Evolutionary conservation across 2,329 filamentous ascomycete species (phyloP).

Genomic region (Ceratocystis huliohia): DNA sequence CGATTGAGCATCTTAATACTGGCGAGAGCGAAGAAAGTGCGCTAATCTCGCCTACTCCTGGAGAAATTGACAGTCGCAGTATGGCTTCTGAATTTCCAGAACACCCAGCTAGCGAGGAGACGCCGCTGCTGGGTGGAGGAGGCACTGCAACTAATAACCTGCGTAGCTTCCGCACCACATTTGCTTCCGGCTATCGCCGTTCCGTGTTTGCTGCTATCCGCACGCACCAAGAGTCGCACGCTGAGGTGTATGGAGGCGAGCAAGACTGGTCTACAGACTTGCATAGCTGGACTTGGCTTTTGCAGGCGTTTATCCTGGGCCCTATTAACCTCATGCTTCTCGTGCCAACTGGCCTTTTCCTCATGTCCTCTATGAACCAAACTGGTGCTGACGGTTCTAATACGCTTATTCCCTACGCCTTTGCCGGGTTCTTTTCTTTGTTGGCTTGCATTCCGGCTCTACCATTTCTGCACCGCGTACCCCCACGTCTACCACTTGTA

Average conservation of each 20-base stretch:
- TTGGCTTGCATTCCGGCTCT: slow-evolving; percentile 62
- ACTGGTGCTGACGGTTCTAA: slow-evolving; percentile 74
- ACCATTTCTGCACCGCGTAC: slow-evolving; percentile 79
- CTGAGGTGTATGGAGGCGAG: slow-evolving; percentile 51
- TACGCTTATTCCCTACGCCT: slow-evolving; percentile 57
- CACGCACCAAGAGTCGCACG: slow-evolving; percentile 27
- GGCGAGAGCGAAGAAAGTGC: slow-evolving; percentile 16
- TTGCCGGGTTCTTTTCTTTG: slow-evolving; percentile 54
- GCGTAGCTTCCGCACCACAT: slow-evolving; percentile 35
- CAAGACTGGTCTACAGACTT: slow-evolving; percentile 74
- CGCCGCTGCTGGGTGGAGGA: slow-evolving; percentile 33
- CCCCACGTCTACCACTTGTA: slow-evolving; percentile 67
- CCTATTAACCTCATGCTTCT: slow-evolving; percentile 67
- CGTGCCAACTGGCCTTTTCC: slow-evolving; percentile 60
- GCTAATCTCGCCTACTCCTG: slow-evolving; percentile 27
- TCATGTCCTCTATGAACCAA: slow-evolving; percentile 61
- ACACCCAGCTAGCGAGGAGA: slow-evolving; percentile 32
- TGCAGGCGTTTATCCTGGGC: slow-evolving; percentile 70
- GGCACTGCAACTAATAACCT: slow-evolving; percentile 22
- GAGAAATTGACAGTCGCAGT: slow-evolving; percentile 19
- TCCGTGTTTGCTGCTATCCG: slow-evolving; percentile 31
- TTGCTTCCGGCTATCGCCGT: slow-evolving; percentile 44
- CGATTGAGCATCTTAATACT: slow-evolving; percentile 12
- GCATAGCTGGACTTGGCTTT: slow-evolving; percentile 73
- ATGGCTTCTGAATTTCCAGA: slow-evolving; percentile 17